Evolutionary conservation across 306 rosid genomes (phyloP).

Genomic region (Benincasa hispida): DNA sequence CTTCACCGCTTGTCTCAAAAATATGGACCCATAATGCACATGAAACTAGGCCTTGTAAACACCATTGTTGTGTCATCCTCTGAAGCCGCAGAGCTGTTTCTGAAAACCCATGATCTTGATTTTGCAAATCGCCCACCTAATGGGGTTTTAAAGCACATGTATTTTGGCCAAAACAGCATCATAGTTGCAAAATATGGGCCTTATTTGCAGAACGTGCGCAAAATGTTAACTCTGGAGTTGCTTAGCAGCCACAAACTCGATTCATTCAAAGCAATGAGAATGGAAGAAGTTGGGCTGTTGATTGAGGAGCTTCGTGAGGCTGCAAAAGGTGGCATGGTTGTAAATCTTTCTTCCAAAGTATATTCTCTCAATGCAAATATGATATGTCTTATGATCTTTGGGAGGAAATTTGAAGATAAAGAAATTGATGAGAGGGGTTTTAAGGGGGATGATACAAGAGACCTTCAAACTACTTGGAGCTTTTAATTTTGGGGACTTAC

Average conservation of each 20-base stretch:
- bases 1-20: background rate
- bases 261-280: constrained; percentile 19
- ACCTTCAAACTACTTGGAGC: background rate
- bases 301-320: constrained; percentile 20
- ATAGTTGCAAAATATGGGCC: background rate
- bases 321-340: constrained; percentile 8
- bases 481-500: background rate
- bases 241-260: background rate
- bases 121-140: background rate
- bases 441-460: background rate
- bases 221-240: background rate
- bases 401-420: background rate
- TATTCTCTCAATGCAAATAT: background rate
- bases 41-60: constrained; percentile 38
- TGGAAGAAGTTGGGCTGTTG: constrained; percentile 30
- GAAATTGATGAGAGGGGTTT: background rate
- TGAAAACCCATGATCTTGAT: background rate
- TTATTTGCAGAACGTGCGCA: background rate
- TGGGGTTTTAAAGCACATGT: background rate
- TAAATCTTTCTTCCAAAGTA: constrained; percentile 32
- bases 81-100: constrained; percentile 36
- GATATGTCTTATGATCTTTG: background rate
- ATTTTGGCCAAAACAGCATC: background rate
- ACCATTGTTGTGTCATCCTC: constrained; percentile 55
- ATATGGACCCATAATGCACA: constrained; percentile 47